These are phyloP conservation scores for Boeremia lycopersici DNA, from an alignment of 2,329 filamentous ascomycete species.

Conservation along the genomic window DNA sequence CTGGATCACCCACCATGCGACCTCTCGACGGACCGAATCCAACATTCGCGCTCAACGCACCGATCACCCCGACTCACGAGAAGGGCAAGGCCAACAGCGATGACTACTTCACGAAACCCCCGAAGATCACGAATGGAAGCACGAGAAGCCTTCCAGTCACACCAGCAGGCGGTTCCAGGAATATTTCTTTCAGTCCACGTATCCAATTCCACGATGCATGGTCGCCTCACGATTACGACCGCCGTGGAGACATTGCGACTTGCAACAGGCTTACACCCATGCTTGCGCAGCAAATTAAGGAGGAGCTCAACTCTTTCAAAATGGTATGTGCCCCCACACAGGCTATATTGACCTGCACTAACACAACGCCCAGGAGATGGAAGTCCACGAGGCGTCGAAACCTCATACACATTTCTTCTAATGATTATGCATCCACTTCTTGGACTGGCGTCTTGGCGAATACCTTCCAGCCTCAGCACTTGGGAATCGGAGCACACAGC, in stretches of 20 bases:
- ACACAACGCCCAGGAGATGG: conserved; percentile 82
- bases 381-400: conserved; percentile 98
- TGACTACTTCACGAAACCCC: conserved; percentile 85
- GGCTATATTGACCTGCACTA: conserved; percentile 40
- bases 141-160: conserved; percentile 82
- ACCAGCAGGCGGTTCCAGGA: conserved; percentile 68
- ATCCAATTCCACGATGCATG: conserved; percentile 97
- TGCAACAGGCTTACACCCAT: conserved; percentile 97
- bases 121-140: conserved; percentile 72
- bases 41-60: conserved; percentile 80
- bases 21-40: conserved; percentile 67
- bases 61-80: conserved; percentile 84
- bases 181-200: conserved; percentile 82
- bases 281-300: conserved; percentile 98
- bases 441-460: conserved; percentile 52
- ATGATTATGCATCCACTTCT: conserved; percentile 55
- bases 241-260: conserved; percentile 92
- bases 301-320: conserved; percentile 98
- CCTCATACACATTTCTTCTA: conserved; percentile 99
- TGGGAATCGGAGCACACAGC: conserved; percentile 47
- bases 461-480: conserved; percentile 40
- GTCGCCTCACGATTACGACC: conserved; percentile 94
- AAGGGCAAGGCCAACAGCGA: conserved; percentile 60
- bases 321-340: conserved; percentile 71
- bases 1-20: conserved; percentile 71